These are phyloP conservation scores for Paxillus rubicundulus DNA, from an alignment of 768 basidiomycete species.

Conservation along the genomic window DNA sequence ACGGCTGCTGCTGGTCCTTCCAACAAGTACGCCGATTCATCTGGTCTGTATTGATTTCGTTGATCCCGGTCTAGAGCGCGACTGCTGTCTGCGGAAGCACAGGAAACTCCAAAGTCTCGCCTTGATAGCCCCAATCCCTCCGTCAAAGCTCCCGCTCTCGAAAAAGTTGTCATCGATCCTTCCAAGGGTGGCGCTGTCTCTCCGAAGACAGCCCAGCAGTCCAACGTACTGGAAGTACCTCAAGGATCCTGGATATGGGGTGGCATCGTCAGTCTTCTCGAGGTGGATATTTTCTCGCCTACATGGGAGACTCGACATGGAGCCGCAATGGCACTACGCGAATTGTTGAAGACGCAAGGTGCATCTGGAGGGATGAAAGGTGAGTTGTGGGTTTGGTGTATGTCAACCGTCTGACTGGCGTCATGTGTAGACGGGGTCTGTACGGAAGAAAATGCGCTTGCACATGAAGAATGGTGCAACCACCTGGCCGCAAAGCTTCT, in stretches of 20 bases:
- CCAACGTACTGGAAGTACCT: slow-evolving; percentile 72
- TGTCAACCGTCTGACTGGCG: background rate
- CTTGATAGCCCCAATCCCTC: slow-evolving; percentile 54
- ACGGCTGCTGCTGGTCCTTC: slow-evolving; percentile 55
- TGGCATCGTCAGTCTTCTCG: slow-evolving; percentile 73
- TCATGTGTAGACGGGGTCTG: slow-evolving; percentile 47
- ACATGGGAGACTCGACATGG: slow-evolving; percentile 96
- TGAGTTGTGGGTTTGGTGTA: slow-evolving; percentile 22
- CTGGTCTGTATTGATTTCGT: slow-evolving; percentile 1
- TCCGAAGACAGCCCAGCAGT: slow-evolving; percentile 73
- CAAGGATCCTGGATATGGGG: slow-evolving; percentile 86
- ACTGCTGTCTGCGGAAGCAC: slow-evolving; percentile 65
- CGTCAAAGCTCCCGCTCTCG: slow-evolving; percentile 38
- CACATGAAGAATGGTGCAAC: slow-evolving; percentile 88
- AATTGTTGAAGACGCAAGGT: slow-evolving; percentile 83
- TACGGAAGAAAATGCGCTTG: slow-evolving; percentile 54
- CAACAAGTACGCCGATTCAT: slow-evolving; percentile 47
- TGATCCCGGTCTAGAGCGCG: slow-evolving; percentile 53
- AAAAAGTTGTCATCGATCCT: slow-evolving; percentile 77
- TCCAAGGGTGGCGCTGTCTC: slow-evolving; percentile 82
- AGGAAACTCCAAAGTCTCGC: slow-evolving; percentile 48
- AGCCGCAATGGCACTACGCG: slow-evolving; percentile 85
- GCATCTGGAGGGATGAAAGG: slow-evolving; percentile 80
- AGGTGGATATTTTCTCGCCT: slow-evolving; percentile 79
- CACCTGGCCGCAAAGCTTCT: slow-evolving; percentile 82